Base-by-base conservation (phyloP, 495 filamentous ascomycete species). In the Penicillium roqueforti region DNA sequence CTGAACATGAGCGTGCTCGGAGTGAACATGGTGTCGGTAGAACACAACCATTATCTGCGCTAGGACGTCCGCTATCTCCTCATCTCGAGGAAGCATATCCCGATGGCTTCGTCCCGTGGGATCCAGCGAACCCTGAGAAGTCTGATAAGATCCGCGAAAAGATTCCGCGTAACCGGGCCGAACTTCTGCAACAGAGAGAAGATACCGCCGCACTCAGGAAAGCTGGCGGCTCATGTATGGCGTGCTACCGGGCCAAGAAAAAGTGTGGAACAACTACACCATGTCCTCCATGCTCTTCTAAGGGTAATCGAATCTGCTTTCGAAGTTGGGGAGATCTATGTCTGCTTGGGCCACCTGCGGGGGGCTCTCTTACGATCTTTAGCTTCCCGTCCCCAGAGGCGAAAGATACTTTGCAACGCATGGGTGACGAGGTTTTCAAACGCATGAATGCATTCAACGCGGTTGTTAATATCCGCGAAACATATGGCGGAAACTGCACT, bases 241-340 rank as follows among this genome's bases (percentile, higher is more conserved):
- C 53, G 16, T 71, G 68, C 28, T 54, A 61, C 11, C 54, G 51
- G 18, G 58, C 48, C 11, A 71, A 65, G 59, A 69, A 69, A 41
- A 60, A 49, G 41, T 71, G 68, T 37, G 57, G 44, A 3, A 34
- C 59, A 3, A 20, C n/a, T 6, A 39, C 29, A 19, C 55, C 65
- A 10, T 71, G 68, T 25, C 28, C 37, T 11, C 22, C 28, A 7
- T 71, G 68, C 49, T 11, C 9, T 10, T 11, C 39, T 8, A 51
- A 20, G 18, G 16, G 48, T 9, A 4, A 25, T 8, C 53, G 47
- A 31, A 25, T 49, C 13, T 71, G 68, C 50, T 53, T 66, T 49
- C 60, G 67, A 28, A 47, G 38, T 13, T 31, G 41, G 18, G 45
- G 25, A 19, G 40, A 56, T 14, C 39, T 60, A 18, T 44, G 46